phyloP scores from a whole-genome alignment of 2,329 filamentous ascomycete genomes.

The Cercospora brassicicola region DNA sequence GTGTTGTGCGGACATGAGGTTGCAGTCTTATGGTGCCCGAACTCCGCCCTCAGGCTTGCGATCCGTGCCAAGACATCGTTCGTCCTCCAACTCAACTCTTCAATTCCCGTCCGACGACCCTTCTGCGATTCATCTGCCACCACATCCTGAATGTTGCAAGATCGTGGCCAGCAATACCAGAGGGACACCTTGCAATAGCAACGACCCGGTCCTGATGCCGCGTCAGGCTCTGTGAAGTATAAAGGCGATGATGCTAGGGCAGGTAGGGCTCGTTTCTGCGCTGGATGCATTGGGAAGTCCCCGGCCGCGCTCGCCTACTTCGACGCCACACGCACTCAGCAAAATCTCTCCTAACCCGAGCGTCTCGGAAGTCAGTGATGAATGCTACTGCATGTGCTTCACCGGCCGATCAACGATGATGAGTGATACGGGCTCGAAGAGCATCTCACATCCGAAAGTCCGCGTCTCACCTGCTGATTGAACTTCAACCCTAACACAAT shows the following conservation, averaged over 20 bases:
- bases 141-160: not conserved
- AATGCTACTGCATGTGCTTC: not conserved
- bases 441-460: not conserved
- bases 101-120: not conserved
- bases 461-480: not conserved
- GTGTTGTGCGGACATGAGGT: not conserved
- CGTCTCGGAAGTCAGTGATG: not conserved
- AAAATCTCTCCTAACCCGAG: not conserved
- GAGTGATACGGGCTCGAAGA: not conserved
- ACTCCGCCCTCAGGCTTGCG: not conserved
- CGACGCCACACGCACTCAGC: not conserved
- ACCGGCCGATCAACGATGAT: not conserved
- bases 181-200: not conserved
- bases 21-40: not conserved
- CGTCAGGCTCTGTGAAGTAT: not conserved
- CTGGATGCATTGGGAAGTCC: not conserved
- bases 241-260: not conserved
- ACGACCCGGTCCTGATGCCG: not conserved
- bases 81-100: not conserved
- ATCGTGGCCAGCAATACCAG: not conserved
- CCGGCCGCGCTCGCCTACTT: not conserved
- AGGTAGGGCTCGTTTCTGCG: constrained; percentile 1
- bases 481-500: not conserved
- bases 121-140: not conserved
- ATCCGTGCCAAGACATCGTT: not conserved